phyloP scores from a whole-genome alignment of 768 basidiomycete genomes.

The Polyporus arcularius region DNA sequence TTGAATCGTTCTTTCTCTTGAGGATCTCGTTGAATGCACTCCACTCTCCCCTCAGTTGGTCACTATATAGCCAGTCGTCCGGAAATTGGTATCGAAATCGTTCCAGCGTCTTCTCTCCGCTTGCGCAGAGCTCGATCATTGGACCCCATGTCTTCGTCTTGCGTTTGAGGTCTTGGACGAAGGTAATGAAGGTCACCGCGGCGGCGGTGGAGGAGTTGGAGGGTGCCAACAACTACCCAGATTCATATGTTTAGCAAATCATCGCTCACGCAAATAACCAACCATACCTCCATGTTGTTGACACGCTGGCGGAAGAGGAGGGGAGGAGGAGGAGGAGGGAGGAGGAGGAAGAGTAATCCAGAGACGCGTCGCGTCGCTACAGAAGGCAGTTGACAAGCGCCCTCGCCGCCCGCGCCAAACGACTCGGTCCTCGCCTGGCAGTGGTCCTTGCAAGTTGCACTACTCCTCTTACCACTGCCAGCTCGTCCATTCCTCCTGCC shows the following conservation, averaged over 20 bases:
- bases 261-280: too few relatives aligned
- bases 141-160: slow-evolving; percentile 97
- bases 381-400: slow-evolving; percentile 16
- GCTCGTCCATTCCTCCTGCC: slow-evolving; percentile 1
- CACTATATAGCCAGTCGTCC: slow-evolving; percentile 97
- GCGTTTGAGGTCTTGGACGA: slow-evolving; percentile 97
- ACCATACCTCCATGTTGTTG: slow-evolving; percentile 37
- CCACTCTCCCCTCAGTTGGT: slow-evolving; percentile 98
- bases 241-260: background rate
- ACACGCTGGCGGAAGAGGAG: slow-evolving; percentile 17
- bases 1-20: slow-evolving; percentile 96
- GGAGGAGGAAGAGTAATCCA: too few relatives aligned
- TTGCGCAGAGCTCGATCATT: slow-evolving; percentile 92
- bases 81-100: slow-evolving; percentile 97
- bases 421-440: background rate
- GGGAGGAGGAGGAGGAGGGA: background rate
- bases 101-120: slow-evolving; percentile 96
- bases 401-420: slow-evolving; percentile 20
- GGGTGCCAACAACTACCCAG: slow-evolving; percentile 51
- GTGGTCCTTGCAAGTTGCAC: slow-evolving; percentile 3
- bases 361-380: slow-evolving; percentile 29
- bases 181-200: slow-evolving; percentile 98
- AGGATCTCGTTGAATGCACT: slow-evolving; percentile 97
- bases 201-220: slow-evolving; percentile 94
- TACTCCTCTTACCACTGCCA: slow-evolving; percentile 14